Conservation (phyloP, 768 basidiomycete genomes). For the Pleurotus sapidus region DNA sequence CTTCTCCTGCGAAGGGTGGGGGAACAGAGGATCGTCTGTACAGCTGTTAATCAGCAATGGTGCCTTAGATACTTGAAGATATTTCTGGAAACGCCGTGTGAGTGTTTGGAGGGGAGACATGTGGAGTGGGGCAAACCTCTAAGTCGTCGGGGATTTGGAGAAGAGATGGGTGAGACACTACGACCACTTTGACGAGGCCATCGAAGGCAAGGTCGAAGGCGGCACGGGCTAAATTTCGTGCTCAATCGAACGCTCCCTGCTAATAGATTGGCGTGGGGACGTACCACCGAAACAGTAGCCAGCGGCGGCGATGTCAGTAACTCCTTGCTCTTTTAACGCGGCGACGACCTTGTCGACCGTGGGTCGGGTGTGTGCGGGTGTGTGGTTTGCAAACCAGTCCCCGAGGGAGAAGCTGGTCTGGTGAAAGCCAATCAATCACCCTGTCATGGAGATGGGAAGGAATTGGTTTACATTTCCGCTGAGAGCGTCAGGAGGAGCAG, state of each 20-base stretch:
- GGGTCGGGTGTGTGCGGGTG: slow-evolving; percentile 37
- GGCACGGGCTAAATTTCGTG: slow-evolving; percentile 39
- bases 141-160: slow-evolving; percentile 59
- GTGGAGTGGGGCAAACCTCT: slow-evolving; percentile 30
- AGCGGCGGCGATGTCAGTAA: slow-evolving; percentile 54
- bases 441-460: background rate
- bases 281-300: slow-evolving; percentile 73
- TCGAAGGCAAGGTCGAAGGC: slow-evolving; percentile 64
- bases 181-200: slow-evolving; percentile 43
- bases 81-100: slow-evolving; percentile 35
- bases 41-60: slow-evolving; percentile 73
- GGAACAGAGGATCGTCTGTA: slow-evolving; percentile 49
- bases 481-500: slow-evolving; percentile 33
- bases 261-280: slow-evolving; percentile 9
- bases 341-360: slow-evolving; percentile 52
- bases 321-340: slow-evolving; percentile 55
- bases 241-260: background rate
- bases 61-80: slow-evolving; percentile 37
- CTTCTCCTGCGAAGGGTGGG: slow-evolving; percentile 34
- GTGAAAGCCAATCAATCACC: background rate
- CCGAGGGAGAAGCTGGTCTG: slow-evolving; percentile 33
- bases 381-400: slow-evolving; percentile 45
- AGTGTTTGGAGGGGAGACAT: background rate
- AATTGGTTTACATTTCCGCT: slow-evolving; percentile 22
- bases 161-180: slow-evolving; percentile 61